Evolutionary conservation across 73 alveolate species (phyloP).

Genomic region (Tetrahymena thermophila): DNA sequence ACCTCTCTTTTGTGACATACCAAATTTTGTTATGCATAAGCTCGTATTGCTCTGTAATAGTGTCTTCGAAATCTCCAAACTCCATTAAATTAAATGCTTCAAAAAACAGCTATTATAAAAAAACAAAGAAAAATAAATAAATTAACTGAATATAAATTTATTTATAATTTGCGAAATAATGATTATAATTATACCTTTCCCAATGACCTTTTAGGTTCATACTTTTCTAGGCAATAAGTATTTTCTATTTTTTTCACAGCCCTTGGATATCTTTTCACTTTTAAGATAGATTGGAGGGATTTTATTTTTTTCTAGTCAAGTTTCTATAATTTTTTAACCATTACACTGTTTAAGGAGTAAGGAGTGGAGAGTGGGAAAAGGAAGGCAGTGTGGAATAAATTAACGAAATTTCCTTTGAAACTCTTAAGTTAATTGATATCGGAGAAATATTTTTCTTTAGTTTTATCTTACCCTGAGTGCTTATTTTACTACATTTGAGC

Average conservation of each 20-base stretch:
- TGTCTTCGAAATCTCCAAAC: neutral
- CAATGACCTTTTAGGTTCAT: neutral
- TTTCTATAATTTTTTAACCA: neutral
- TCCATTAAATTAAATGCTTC: neutral
- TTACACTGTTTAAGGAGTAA: neutral
- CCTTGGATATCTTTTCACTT: neutral
- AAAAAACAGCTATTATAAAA: neutral
- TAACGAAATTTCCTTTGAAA: neutral
- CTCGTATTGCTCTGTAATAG: neutral
- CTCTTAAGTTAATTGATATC: neutral
- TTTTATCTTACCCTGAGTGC: neutral
- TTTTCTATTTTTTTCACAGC: neutral
- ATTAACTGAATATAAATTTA: neutral
- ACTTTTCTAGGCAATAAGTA: neutral
- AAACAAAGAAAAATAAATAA: neutral
- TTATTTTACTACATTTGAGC: neutral
- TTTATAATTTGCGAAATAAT: neutral
- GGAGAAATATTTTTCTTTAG: neutral
- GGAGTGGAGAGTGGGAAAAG: neutral
- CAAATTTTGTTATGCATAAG: neutral
- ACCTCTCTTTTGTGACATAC: neutral
- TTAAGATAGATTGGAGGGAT: neutral
- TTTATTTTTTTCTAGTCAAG: neutral
- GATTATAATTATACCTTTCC: neutral
- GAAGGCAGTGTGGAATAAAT: neutral